Evolutionary conservation across 2,329 filamentous ascomycete genomes (phyloP).

Genomic region (Magnaporthiopsis poae): DNA sequence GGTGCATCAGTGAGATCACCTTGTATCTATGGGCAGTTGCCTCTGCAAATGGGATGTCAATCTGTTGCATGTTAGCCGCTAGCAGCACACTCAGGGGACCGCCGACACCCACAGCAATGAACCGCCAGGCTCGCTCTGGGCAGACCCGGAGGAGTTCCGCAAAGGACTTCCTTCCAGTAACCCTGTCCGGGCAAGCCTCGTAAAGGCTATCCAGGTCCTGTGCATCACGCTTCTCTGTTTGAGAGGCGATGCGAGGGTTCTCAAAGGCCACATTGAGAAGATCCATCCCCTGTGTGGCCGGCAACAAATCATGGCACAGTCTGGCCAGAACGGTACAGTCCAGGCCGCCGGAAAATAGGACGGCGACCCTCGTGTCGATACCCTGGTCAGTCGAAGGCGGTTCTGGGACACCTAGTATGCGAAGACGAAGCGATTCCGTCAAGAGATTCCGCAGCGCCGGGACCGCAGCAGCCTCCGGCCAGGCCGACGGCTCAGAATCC

Average conservation of each 20-base stretch:
- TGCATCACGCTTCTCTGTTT: slow-evolving; percentile 30
- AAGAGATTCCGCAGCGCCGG: slow-evolving; percentile 44
- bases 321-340: slow-evolving; percentile 85
- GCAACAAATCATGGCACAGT: slow-evolving; percentile 66
- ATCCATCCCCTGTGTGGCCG: slow-evolving; percentile 61
- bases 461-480: slow-evolving; percentile 39
- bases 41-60: slow-evolving; percentile 75
- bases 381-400: slow-evolving; percentile 26
- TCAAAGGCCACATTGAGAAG: slow-evolving; percentile 94
- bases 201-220: slow-evolving; percentile 39
- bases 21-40: slow-evolving; percentile 56
- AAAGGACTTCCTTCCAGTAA: slow-evolving; percentile 73
- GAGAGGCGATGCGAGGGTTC: slow-evolving; percentile 66
- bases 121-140: slow-evolving; percentile 65
- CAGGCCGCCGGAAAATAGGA: slow-evolving; percentile 88
- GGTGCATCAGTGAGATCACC: slow-evolving; percentile 71
- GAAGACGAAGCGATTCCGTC: slow-evolving; percentile 49
- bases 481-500: slow-evolving; percentile 18
- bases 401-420: slow-evolving; percentile 56
- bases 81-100: not conserved
- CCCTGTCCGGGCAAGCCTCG: slow-evolving; percentile 79
- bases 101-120: slow-evolving; percentile 53
- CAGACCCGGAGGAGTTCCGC: slow-evolving; percentile 63
- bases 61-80: slow-evolving; percentile 25
- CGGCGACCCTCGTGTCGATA: slow-evolving; percentile 50